Evolutionary conservation across 1,284 basidiomycete species (phyloP).

Genomic region (Fereydounia khargensis): DNA sequence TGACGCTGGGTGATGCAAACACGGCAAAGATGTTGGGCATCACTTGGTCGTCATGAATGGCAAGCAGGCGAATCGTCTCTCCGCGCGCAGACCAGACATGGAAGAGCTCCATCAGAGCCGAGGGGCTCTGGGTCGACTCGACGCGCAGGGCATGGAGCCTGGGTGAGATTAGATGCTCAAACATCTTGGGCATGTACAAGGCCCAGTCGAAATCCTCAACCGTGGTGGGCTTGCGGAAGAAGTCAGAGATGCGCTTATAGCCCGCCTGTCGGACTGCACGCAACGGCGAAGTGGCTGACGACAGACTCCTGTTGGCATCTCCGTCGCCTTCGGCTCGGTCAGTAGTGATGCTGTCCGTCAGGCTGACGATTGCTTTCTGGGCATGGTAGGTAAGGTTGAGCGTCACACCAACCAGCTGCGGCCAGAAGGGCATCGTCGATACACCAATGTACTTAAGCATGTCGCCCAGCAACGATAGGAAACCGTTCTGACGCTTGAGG

Average conservation of each 20-base stretch:
- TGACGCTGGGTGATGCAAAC: constrained; percentile 78
- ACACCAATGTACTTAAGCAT: constrained; percentile 49
- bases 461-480: constrained; percentile 59
- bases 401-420: constrained; percentile 32
- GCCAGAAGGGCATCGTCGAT: constrained; percentile 34
- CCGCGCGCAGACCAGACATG: constrained; percentile 71
- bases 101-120: constrained; percentile 83
- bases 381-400: constrained; percentile 48
- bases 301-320: constrained; percentile 8
- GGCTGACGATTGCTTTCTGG: constrained; percentile 13
- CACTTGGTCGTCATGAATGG: constrained; percentile 69
- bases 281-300: constrained; percentile 16
- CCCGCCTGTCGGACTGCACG: constrained; percentile 73
- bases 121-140: constrained; percentile 91
- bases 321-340: no score
- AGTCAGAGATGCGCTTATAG: constrained; percentile 81
- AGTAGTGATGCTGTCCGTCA: no score
- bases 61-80: constrained; percentile 67
- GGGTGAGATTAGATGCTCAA: constrained; percentile 75
- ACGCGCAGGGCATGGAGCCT: constrained; percentile 72
- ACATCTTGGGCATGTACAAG: constrained; percentile 70
- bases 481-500: constrained; percentile 41
- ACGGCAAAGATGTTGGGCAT: constrained; percentile 79
- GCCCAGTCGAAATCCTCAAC: constrained; percentile 69
- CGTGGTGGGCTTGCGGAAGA: constrained; percentile 65